Conservation (phyloP, 176 grass and related monocot genomes). For the maize (Zea mays) region DNA sequence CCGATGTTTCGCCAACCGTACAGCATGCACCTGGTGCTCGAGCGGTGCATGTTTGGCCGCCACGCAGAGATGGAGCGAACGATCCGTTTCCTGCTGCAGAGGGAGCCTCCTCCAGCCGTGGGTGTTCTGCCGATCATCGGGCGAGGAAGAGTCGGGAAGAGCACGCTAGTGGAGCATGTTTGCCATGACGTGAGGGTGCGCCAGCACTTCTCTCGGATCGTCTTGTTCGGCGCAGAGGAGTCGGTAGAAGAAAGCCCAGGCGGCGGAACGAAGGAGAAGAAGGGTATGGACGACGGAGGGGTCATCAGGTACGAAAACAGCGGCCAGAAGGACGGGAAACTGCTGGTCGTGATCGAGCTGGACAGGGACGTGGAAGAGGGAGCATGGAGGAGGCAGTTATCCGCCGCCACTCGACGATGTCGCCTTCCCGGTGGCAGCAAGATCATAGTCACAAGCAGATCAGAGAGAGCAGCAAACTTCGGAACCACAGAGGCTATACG, state of each 20-base stretch:
- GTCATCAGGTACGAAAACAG: neutral
- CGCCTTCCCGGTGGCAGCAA: neutral
- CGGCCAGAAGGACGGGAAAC: neutral
- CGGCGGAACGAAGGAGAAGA: too few species aligned
- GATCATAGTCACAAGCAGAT: neutral
- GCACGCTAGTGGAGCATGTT: neutral
- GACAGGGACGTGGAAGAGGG: neutral
- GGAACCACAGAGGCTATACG: neutral
- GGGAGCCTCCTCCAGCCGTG: neutral
- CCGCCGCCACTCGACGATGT: neutral
- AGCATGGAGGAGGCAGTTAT: neutral
- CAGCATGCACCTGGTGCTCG: too few species aligned
- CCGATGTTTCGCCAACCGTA: too few species aligned
- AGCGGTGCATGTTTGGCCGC: neutral
- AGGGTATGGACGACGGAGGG: neutral
- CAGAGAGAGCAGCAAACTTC: neutral
- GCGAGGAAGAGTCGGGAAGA: neutral
- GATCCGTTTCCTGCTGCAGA: neutral
- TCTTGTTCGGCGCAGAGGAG: neutral
- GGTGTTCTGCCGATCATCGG: conserved; percentile 1
- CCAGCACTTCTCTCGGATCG: neutral
- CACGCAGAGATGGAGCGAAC: neutral
- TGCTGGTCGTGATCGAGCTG: neutral
- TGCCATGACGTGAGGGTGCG: neutral
- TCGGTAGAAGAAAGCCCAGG: neutral